Evolutionary conservation across 768 basidiomycete species (phyloP), one percentile per base, ranked within the genome.

Genomic region (Psilocybe sp.): DNA sequence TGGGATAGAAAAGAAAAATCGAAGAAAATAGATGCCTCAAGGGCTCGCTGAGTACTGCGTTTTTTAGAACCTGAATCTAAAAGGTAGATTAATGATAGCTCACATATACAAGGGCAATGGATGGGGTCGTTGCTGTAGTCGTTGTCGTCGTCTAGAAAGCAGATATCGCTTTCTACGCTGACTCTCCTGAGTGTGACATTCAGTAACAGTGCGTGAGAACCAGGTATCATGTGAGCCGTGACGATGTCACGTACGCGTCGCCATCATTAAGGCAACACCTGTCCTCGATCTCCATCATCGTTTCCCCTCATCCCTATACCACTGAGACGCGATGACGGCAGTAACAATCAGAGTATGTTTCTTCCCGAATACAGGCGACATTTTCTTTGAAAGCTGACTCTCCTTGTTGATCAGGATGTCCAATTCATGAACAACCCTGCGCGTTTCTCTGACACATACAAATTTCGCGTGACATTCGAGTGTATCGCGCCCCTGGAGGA

Each of bases 381-480:
- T n/a, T n/a, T n/a, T n/a, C 38, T 15, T 15, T 10, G 47, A 35
- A 53, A 46, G 23, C 13, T 41, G 4, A 18, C 44, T 39, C 16
- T 44, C 33, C 8, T 41, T 41, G 37, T 32, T 40, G 15, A 28
- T 12, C 61, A 90, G 88, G 86, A 91, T 66, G 87, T 90, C 57
- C 87, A 91, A 66, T 93, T 94, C 57, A 76, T 96, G 64, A 94
- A 93, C 73, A 95, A 95, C 70, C 93, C 92, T 6, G 92, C 93
- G 14, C 81, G 84, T 57, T 98, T 98, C 69, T 81, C 86, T 10
- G 94, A 98, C 63, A 76, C 84, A 23, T 98, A 98, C 70, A 80
- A 82, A 58, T 97, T 98, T 68, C 85, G 90, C 56, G 94, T 98
- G 63, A 96, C 93, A 2, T 99, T 99, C 58, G 97, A 98, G 66